Base-by-base conservation (phyloP, 495 filamentous ascomycete genomes). In the Penicillium flavigenum region DNA sequence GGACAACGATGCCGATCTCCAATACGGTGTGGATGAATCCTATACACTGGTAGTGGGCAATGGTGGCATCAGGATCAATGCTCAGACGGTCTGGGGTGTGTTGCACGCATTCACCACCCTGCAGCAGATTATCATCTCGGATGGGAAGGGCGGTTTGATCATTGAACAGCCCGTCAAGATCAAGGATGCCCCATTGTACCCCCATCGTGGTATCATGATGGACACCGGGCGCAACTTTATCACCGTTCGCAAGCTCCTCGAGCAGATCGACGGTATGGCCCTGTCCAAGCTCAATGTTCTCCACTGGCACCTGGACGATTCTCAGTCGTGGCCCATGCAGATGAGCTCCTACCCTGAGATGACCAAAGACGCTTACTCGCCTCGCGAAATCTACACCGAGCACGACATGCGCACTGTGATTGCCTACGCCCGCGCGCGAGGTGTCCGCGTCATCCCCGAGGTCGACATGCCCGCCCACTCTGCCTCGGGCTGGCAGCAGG, bases 51-150 rank as follows among this genome's bases (percentile, higher is more conserved):
- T 76, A 17, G 73, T 83, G 36, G 41, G 56, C 8, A 61, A 67
- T 11, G 59, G 54, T 19, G 70, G 73, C 31, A 70, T 82, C 56
- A 63, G 63, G 10, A 79, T 85, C 62, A 76, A 67, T 4, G 68
- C 80, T 24, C 59, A 78, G 51, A 81, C 81, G 0, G 68, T 75
- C 54, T 79, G 79, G 74, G 82, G 81, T 31, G 79, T 78, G n/a
- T 64, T 85, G 8, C 81, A 83, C 63, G 82, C 81, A 14, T 81
- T 85, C 57, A 83, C 81, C n/a, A 85, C 82, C 10, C 64, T 83
- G 31, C 76, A 79, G 56, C 81, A 83, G 60, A 58, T 83, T 14
- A 68, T 83, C 50, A 81, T 81, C 59, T 75, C 71, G 0, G 70
- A 80, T 22, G 72, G 74, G 14, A 54, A 71, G 11, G 76, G 76